Evolutionary conservation across 768 basidiomycete species (phyloP), one percentile per base, ranked within the genome.

Genomic region (Panus rudis): DNA sequence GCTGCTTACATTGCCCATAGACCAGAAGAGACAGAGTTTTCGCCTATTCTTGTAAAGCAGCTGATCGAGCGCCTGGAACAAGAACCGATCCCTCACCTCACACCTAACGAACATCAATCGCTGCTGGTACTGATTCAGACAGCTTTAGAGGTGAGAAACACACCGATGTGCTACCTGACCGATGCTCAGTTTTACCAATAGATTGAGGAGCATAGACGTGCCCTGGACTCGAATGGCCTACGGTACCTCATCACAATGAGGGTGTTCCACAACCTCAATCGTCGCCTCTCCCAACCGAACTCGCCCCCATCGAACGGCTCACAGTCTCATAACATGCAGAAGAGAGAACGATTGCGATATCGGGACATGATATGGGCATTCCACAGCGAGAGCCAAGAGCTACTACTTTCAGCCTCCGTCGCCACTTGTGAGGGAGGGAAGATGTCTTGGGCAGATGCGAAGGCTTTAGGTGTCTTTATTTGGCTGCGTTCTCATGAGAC

Each of bases 281-380:
- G 70, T 40, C 78, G 87, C 6, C 71, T 72, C 12, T 73, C 79
- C 10, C 63, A 55, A 3, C 67, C 71, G 1, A 70, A 64, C 37
- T 72, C 73, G 34, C 74, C 75, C 26, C 57, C 61, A 19, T 73
- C 73, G 6, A 67, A 61, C 2, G 68, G 60, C 25, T 50, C 60
- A 1, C 57, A 68, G 12, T 67, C 68, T n/a, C 65, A 66, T 26
- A 65, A 64, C 49, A 72, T 76, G 30, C 79, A 73, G 22, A 71
- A 77, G 52, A 68, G 89, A 53, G 79, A 84, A 55, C 75, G 90
- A n/a, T 71, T 94, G 37, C 79, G 89, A 17, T 92, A 86, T 62
- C 79, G 96, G 25, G 94, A 99, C 61, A 90, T 97, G 68, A 73
- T 97, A 21, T 99, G 94, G 93, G 94, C 93, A 0, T 93, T 85